Evolutionary conservation across 345 rosid species (phyloP).

Genomic region (Acer campestre): DNA sequence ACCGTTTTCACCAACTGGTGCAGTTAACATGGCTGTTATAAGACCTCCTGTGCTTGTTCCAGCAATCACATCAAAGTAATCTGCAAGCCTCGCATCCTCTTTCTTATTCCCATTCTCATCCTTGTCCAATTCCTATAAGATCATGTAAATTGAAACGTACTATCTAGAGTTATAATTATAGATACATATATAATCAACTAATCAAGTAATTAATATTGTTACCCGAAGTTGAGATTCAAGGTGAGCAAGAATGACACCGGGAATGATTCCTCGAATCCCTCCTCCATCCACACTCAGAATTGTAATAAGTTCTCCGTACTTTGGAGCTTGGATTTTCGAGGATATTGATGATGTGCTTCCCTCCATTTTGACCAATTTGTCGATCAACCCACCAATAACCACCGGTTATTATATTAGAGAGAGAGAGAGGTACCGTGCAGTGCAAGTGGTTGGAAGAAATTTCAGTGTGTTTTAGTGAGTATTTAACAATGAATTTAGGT

Average conservation of each 20-base stretch:
- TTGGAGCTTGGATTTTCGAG: slow-evolving; percentile 39
- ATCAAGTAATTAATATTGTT: background rate
- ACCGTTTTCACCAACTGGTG: slow-evolving; percentile 38
- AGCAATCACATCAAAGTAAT: slow-evolving; percentile 72
- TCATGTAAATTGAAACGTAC: too few species aligned
- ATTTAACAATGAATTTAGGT: background rate
- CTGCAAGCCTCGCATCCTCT: slow-evolving; percentile 59
- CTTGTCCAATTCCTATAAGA: too few species aligned
- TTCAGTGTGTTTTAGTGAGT: background rate
- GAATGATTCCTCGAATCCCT: slow-evolving; percentile 67
- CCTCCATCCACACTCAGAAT: slow-evolving; percentile 83
- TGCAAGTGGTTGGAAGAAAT: background rate
- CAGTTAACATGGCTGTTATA: slow-evolving; percentile 59
- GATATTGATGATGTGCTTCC: background rate
- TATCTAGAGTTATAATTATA: too few species aligned
- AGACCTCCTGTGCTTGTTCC: slow-evolving; percentile 86
- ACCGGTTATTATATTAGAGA: background rate
- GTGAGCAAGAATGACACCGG: slow-evolving; percentile 60
- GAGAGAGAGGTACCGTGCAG: background rate
- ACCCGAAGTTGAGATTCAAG: slow-evolving; percentile 91
- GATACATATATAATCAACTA: background rate
- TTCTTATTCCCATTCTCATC: slow-evolving; percentile 29
- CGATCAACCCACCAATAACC: background rate
- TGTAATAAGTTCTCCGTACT: slow-evolving; percentile 55
- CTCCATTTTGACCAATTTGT: slow-evolving; percentile 21